A percentile compares a stretch with the other conserved stretches of the same genome.
phyloP scores from a whole-genome alignment of 2,329 filamentous ascomycete genomes.

The Stromatinia cepivora region DNA sequence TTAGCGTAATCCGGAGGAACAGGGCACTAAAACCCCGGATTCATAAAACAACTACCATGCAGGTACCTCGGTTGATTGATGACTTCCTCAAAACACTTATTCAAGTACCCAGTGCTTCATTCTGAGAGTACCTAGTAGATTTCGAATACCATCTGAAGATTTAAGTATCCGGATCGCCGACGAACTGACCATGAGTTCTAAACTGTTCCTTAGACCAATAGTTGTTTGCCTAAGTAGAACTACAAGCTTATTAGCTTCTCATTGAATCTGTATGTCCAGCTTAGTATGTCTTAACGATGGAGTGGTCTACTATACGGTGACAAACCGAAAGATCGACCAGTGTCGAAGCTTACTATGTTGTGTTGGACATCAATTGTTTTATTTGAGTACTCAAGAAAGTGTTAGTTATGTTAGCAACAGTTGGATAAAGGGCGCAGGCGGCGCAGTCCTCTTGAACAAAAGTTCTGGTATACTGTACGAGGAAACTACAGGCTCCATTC shows the following conservation, averaged over 20 bases:
- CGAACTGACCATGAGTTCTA: neutral
- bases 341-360: neutral
- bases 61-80: neutral
- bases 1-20: neutral
- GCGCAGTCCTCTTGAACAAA: neutral
- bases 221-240: neutral
- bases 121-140: neutral
- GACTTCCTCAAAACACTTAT: neutral
- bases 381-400: neutral
- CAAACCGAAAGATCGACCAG: neutral
- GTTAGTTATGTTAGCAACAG: neutral
- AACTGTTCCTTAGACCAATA: neutral
- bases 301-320: neutral
- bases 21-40: neutral
- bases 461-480: neutral
- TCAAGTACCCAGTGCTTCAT: neutral
- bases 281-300: neutral
- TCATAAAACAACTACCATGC: neutral
- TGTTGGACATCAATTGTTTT: neutral
- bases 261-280: neutral
- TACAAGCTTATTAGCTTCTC: neutral
- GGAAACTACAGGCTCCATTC: neutral
- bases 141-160: too few species aligned
- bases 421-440: neutral
- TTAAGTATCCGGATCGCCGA: neutral